phyloP scores from a whole-genome alignment of 805 yeast genomes.

The Pichia exigua region DNA sequence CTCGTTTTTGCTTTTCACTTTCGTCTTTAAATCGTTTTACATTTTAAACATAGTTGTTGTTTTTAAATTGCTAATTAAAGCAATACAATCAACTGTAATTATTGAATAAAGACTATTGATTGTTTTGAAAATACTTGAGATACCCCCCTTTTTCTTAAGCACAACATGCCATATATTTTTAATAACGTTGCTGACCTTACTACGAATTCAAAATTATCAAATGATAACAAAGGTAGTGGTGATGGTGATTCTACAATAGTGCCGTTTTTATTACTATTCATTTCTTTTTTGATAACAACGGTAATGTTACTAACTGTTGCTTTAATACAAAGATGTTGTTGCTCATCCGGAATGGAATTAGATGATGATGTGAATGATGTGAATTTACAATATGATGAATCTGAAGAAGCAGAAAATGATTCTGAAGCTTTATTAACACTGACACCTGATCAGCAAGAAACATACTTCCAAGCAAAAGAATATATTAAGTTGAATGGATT shows the following conservation, averaged over 20 bases:
- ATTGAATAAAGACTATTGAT: background rate
- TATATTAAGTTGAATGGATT: constrained; percentile 35
- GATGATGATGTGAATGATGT: background rate
- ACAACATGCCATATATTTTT: background rate
- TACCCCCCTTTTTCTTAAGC: background rate
- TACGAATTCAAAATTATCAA: background rate
- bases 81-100: background rate
- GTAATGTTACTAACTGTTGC: background rate
- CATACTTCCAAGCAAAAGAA: constrained; percentile 60
- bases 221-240: background rate
- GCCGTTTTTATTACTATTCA: constrained; percentile 1
- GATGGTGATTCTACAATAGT: background rate
- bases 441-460: constrained; percentile 60
- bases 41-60: too few species aligned
- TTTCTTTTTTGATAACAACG: background rate
- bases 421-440: constrained; percentile 50
- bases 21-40: too few species aligned
- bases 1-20: background rate
- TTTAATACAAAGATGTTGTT: constrained; percentile 3
- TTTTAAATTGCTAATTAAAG: background rate
- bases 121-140: background rate
- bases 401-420: constrained; percentile 47
- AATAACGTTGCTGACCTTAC: background rate
- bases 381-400: constrained; percentile 3
- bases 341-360: background rate